These are phyloP conservation scores for Teratosphaeria zuluensis DNA, from an alignment of 2,329 filamentous ascomycete genomes.

Conservation along the genomic window DNA sequence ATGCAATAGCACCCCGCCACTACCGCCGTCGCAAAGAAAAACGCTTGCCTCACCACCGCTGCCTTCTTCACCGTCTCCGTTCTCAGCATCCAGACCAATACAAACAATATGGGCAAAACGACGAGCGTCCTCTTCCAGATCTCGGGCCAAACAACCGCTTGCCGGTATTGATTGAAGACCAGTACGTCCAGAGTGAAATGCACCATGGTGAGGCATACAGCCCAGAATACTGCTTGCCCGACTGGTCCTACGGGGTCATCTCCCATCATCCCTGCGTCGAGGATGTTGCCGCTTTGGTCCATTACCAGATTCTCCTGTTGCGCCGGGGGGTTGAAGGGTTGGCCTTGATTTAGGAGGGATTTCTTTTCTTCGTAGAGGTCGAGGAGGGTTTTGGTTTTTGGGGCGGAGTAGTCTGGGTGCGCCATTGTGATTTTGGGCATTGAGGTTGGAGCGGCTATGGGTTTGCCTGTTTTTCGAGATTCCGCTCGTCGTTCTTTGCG, in stretches of 20 bases:
- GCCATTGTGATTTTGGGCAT: slow-evolving; percentile 51
- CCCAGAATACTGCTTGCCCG: slow-evolving; percentile 40
- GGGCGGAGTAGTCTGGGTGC: slow-evolving; percentile 59
- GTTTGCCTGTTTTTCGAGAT: slow-evolving; percentile 26
- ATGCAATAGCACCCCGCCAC: slow-evolving; percentile 68
- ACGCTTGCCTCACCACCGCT: slow-evolving; percentile 33
- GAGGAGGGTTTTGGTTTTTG: slow-evolving; percentile 60
- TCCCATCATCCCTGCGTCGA: slow-evolving; percentile 27
- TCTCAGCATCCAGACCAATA: slow-evolving; percentile 37
- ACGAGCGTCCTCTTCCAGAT: slow-evolving; percentile 44
- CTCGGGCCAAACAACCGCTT: slow-evolving; percentile 50
- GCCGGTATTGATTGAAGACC: slow-evolving; percentile 69
- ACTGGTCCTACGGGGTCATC: slow-evolving; percentile 37
- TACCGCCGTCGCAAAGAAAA: slow-evolving; percentile 57
- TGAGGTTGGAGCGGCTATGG: slow-evolving; percentile 27
- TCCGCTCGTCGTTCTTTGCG: slow-evolving; percentile 37
- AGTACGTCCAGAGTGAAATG: slow-evolving; percentile 72
- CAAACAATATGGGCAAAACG: slow-evolving; percentile 34
- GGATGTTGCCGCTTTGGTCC: slow-evolving; percentile 26
- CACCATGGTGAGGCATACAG: slow-evolving; percentile 55
- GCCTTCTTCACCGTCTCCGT: slow-evolving; percentile 33
- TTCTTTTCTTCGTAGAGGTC: slow-evolving; percentile 58
- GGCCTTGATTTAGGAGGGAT: slow-evolving; percentile 33
- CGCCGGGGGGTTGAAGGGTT: slow-evolving; percentile 40
- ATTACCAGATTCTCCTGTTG: slow-evolving; percentile 21